Base-by-base conservation (phyloP, 2,329 filamentous ascomycete species). In the Zymoseptoria tritici region DNA sequence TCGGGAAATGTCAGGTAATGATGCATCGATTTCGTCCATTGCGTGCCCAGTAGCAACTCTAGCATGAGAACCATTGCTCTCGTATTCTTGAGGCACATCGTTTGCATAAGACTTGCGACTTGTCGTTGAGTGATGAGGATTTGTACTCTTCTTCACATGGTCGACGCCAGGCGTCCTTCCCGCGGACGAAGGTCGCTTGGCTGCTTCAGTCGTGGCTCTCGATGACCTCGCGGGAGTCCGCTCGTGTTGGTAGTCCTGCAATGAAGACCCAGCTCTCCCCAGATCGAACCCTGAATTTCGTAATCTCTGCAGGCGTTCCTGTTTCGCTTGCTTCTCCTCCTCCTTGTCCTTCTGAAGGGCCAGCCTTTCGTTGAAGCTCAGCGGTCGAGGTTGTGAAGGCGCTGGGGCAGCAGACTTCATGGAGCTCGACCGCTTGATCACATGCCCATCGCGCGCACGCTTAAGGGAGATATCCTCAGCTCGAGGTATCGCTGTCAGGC, bases 401-500 rank as follows among this genome's bases (percentile, higher is more conserved):
- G 59, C 55, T 61, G 57, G 16, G n/a, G 55, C 21, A 53, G 52
- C n/a, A 29, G 54, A 57, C 4, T 58, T 60, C 9, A 49, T 54
- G 16, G 66, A 64, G 9, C 55, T 59, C 2, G 68, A 59, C 9
- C 61, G 62, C 57, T 62, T 67, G 54, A 67, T 52, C 42, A 66
- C 63, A 64, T 63, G 73, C 67, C 54, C 75, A 71, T 65, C 69
- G 57, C 61, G 64, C 2, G 90, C 85, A 65, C 90, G 82, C 73
- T 90, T 94, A 26, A 97, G 77, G 2, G 92, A 97, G 31, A 97
- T 81, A 68, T 97, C 91, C 60, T 84, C 84, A 1, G 87, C 91
- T 67, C 81, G 88, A 42, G 92, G 77, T 0, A 91, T 91, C 72
- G 96, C 95, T 75, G 96, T 92, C 62, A 97, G 95, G 4, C 94